Evolutionary conservation across 768 basidiomycete genomes (phyloP).

Genomic region (Pulveroboletus sp.): DNA sequence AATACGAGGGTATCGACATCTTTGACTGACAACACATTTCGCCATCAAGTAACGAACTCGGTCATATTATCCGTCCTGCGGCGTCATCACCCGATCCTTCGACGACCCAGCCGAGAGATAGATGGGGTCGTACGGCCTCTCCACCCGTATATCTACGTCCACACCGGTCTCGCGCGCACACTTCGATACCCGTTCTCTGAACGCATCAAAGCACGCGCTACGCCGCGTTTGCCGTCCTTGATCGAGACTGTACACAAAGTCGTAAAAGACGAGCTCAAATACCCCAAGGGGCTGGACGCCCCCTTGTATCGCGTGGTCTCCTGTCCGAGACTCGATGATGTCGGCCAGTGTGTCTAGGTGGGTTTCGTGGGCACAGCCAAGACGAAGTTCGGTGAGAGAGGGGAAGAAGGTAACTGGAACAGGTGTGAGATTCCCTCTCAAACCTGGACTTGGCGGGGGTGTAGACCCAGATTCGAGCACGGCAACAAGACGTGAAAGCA

Average conservation of each 20-base stretch:
- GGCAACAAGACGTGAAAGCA: slow-evolving; percentile 13
- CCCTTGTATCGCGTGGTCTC: slow-evolving; percentile 6
- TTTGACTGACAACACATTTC: too few species aligned
- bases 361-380: slow-evolving; percentile 21
- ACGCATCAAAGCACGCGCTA: slow-evolving; percentile 17
- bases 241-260: slow-evolving; percentile 15
- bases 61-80: too few species aligned
- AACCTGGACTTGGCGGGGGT: background rate
- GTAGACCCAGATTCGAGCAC: background rate
- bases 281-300: slow-evolving; percentile 10
- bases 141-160: slow-evolving; percentile 21
- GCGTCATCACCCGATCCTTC: too few species aligned
- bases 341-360: slow-evolving; percentile 13
- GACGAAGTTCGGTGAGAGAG: slow-evolving; percentile 15
- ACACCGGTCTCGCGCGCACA: slow-evolving; percentile 22
- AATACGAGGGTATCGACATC: too few species aligned
- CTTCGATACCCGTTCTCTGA: slow-evolving; percentile 15
- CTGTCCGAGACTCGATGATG: slow-evolving; percentile 17
- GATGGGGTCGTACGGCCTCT: slow-evolving; percentile 24
- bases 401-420: slow-evolving; percentile 7
- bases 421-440: background rate
- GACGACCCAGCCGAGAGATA: slow-evolving; percentile 10
- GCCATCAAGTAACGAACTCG: too few species aligned
- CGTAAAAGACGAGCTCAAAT: slow-evolving; percentile 24
- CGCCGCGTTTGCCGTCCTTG: slow-evolving; percentile 9